phyloP scores from a whole-genome alignment of 2,329 filamentous ascomycete genomes.

The Chaetomiaceae sp. region DNA sequence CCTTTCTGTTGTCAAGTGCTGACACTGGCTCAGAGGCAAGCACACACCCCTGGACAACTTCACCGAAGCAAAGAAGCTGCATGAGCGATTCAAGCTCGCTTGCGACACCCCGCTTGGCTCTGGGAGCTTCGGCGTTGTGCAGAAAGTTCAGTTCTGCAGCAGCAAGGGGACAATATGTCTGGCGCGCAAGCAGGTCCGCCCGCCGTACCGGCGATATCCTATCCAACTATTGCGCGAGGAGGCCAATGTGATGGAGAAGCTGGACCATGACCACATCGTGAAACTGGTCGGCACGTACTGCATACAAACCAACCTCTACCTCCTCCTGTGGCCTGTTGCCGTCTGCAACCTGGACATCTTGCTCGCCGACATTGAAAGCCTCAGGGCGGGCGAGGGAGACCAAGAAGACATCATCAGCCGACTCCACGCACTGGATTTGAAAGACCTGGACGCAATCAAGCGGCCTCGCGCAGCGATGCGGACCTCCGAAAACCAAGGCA shows the following conservation, averaged over 20 bases:
- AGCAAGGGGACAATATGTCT: conserved; percentile 38
- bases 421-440: conserved; percentile 37
- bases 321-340: conserved; percentile 46
- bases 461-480: conserved; percentile 14
- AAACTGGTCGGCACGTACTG: conserved; percentile 46
- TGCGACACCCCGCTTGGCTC: conserved; percentile 36
- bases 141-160: conserved; percentile 37
- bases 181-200: conserved; percentile 41
- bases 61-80: conserved; percentile 30
- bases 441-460: conserved; percentile 36
- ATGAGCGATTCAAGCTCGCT: conserved; percentile 27
- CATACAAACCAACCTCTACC: conserved; percentile 37
- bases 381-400: conserved; percentile 38
- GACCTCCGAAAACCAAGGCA: conserved; percentile 18
- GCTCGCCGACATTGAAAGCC: conserved; percentile 40
- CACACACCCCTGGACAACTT: conserved; percentile 27
- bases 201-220: conserved; percentile 34
- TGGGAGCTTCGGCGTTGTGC: conserved; percentile 42
- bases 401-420: conserved; percentile 39
- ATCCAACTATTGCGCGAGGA: conserved; percentile 43
- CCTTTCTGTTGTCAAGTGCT: neutral
- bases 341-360: conserved; percentile 42
- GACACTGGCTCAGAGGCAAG: conserved; percentile 28
- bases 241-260: conserved; percentile 44
- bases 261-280: conserved; percentile 46